A percentile compares a stretch with the other conserved stretches of the same genome.
Evolutionary conservation across 163 green algal genomes (phyloP).

Genomic region (Scenedesmus sp.): DNA sequence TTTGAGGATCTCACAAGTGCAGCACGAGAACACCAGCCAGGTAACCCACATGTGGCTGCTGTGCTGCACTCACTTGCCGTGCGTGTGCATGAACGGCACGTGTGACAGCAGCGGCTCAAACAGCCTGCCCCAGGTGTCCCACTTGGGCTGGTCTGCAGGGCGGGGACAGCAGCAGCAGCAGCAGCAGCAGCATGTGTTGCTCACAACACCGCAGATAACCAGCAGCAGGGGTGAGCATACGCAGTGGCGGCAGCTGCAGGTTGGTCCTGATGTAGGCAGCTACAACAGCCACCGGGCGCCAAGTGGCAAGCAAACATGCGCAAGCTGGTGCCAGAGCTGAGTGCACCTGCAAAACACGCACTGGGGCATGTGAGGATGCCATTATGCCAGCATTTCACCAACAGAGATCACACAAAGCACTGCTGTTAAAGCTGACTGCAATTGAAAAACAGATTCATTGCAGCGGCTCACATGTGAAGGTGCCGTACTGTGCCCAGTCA

Average conservation of each 20-base stretch:
- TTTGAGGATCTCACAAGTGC: too few relatives aligned
- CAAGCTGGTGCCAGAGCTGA: too few relatives aligned
- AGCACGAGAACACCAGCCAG: too few relatives aligned
- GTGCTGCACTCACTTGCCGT: slow-evolving; percentile 32
- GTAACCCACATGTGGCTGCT: background rate
- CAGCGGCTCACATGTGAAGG: slow-evolving; percentile 24
- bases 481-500: background rate
- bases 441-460: too few relatives aligned
- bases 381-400: too few relatives aligned
- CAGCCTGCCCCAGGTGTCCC: slow-evolving; percentile 46
- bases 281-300: too few relatives aligned
- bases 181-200: background rate
- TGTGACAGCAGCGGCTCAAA: slow-evolving; percentile 47
- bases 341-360: too few relatives aligned
- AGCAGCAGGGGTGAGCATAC: background rate
- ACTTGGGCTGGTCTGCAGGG: slow-evolving; percentile 45
- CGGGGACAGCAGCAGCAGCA: background rate
- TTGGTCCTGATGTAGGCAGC: too few relatives aligned
- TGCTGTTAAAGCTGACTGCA: too few relatives aligned
- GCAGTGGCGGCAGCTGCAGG: background rate
- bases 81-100: slow-evolving; percentile 43
- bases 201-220: background rate
- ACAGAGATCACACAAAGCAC: too few relatives aligned
- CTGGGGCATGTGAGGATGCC: too few relatives aligned
- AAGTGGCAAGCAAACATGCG: too few relatives aligned